Percentiles rank a stretch among this genome's conserved stretches.
These are phyloP conservation scores for Abrus precatorius DNA, from an alignment of 306 rosid genomes.

Conservation along the genomic window DNA sequence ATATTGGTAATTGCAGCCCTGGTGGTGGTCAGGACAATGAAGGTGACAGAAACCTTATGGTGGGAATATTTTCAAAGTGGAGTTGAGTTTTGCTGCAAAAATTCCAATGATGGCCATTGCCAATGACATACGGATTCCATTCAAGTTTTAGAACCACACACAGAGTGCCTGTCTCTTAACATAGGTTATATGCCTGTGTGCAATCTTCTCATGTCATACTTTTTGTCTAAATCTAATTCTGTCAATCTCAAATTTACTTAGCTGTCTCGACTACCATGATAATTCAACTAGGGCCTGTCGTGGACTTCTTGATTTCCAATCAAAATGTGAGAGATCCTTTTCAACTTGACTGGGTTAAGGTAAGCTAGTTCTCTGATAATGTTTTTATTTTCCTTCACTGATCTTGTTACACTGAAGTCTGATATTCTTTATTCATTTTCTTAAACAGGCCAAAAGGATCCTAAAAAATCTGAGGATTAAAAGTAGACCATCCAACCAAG, in stretches of 20 bases:
- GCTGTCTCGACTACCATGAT: slow-evolving; percentile 98
- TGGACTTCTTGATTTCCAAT: slow-evolving; percentile 84
- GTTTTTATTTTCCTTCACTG: neutral
- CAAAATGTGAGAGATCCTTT: slow-evolving; percentile 87
- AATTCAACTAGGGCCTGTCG: slow-evolving; percentile 89
- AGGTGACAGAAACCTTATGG: slow-evolving; percentile 70
- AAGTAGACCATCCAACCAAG: slow-evolving; percentile 74
- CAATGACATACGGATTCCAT: slow-evolving; percentile 88
- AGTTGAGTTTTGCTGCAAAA: slow-evolving; percentile 87
- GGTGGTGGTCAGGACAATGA: slow-evolving; percentile 71
- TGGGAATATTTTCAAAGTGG: slow-evolving; percentile 76
- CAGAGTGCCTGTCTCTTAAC: slow-evolving; percentile 87
- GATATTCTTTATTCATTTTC: neutral
- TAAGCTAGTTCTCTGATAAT: slow-evolving; percentile 37
- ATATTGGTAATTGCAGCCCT: slow-evolving; percentile 74
- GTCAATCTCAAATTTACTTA: slow-evolving; percentile 35
- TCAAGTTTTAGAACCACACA: slow-evolving; percentile 94
- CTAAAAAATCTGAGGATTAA: slow-evolving; percentile 87
- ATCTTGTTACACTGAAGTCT: neutral
- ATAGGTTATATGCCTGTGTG: slow-evolving; percentile 61
- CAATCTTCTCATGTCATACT: neutral
- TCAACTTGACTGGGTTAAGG: slow-evolving; percentile 91
- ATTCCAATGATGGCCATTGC: slow-evolving; percentile 91
- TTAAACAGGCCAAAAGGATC: slow-evolving; percentile 78
- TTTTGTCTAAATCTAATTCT: slow-evolving; percentile 38